Evolutionary conservation across 306 rosid species (phyloP).

Genomic region (Pachyrhizus erosus): DNA sequence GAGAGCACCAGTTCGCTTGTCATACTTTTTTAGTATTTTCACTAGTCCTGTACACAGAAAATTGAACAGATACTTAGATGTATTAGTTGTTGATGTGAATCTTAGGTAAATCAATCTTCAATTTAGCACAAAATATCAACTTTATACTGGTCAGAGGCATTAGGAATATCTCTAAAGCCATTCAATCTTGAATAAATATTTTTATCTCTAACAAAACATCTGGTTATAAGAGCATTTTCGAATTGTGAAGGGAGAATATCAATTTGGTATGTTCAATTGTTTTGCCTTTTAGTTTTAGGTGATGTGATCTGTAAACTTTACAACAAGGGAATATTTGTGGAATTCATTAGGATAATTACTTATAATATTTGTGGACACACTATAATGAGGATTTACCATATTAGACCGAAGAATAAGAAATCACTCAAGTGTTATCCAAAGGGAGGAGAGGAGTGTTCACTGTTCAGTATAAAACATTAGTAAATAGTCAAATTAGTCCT

Average conservation of each 20-base stretch:
- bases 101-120: background rate
- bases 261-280: background rate
- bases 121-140: background rate
- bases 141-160: background rate
- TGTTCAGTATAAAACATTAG: background rate
- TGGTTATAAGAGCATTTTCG: background rate
- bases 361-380: no score
- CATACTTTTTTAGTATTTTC: conserved; percentile 92
- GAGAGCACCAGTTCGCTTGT: conserved; percentile 95
- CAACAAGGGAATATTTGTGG: conserved; percentile 1
- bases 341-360: background rate
- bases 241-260: background rate
- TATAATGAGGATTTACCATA: background rate
- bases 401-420: background rate
- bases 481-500: background rate
- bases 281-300: background rate
- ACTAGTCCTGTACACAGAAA: conserved; percentile 65
- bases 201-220: background rate
- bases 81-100: background rate
- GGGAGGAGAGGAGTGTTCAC: no score
- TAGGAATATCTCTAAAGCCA: background rate
- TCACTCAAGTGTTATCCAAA: background rate
- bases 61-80: background rate
- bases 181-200: background rate
- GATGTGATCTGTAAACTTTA: background rate